Evolutionary conservation across 1,284 basidiomycete genomes (phyloP).

Genomic region (Filobasidium uniguttulatum): DNA sequence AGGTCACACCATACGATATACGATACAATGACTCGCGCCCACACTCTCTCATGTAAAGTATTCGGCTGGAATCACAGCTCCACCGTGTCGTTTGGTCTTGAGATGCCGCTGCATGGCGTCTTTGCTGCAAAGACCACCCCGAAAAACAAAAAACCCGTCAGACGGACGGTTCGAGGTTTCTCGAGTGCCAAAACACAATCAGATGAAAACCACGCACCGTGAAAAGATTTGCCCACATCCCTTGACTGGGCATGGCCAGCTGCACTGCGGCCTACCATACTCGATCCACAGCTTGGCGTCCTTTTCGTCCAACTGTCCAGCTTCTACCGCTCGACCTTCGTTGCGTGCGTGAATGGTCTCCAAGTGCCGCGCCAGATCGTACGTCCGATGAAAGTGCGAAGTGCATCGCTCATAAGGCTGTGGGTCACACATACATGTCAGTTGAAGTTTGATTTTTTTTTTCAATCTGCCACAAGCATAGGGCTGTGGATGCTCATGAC

Average conservation of each 20-base stretch:
- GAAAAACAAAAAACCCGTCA: neutral
- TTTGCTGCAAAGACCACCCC: conserved; percentile 4
- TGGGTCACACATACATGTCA: too few relatives aligned
- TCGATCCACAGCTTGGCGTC: conserved; percentile 14
- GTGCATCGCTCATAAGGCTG: conserved; percentile 14
- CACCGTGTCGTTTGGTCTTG: conserved; percentile 13
- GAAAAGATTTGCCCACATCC: conserved; percentile 15
- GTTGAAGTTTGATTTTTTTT: too few relatives aligned
- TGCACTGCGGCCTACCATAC: conserved; percentile 14
- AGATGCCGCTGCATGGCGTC: conserved; percentile 17
- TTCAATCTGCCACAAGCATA: too few relatives aligned
- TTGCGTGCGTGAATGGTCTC: conserved; percentile 18
- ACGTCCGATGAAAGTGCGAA: conserved; percentile 17
- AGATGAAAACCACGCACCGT: neutral
- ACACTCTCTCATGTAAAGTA: neutral
- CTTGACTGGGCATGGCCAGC: conserved; percentile 13
- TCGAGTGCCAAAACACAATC: neutral
- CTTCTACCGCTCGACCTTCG: conserved; percentile 14
- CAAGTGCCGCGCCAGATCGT: conserved; percentile 16
- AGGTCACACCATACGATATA: too few relatives aligned
- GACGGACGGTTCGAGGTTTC: too few relatives aligned
- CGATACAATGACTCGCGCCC: too few relatives aligned
- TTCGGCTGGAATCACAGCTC: neutral
- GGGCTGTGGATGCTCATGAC: neutral
- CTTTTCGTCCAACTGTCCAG: conserved; percentile 13